Conservation (phyloP, 2,329 filamentous ascomycete genomes). For the Penicillium sp. region DNA sequence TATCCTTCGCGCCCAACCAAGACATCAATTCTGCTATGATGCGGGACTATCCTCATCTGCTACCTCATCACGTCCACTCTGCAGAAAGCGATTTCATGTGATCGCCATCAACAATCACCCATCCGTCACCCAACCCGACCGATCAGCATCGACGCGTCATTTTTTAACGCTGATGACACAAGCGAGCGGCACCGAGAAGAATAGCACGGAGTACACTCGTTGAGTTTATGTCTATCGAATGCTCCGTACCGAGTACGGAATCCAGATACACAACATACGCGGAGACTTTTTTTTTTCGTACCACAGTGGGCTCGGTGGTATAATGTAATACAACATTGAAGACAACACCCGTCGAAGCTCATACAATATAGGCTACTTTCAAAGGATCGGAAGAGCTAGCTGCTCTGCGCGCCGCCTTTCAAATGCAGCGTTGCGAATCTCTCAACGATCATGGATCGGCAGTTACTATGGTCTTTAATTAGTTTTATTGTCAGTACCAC, state of each 20-base stretch:
- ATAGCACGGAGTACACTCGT: not conserved
- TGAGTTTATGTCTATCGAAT: not conserved
- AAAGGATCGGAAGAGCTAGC: not conserved
- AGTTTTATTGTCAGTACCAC: not conserved
- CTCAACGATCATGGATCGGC: too few relatives aligned
- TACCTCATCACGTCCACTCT: not conserved
- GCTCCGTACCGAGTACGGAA: not conserved
- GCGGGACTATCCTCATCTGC: not conserved
- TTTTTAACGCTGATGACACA: slow-evolving; percentile 7
- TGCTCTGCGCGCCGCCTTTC: not conserved
- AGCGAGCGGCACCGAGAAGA: not conserved
- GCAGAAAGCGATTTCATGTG: not conserved
- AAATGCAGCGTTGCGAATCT: not conserved
- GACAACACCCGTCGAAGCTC: not conserved
- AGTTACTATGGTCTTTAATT: not conserved
- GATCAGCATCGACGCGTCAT: slow-evolving; percentile 15
- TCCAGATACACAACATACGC: not conserved
- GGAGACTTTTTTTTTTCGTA: not conserved
- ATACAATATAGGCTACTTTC: not conserved
- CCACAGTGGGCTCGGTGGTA: not conserved
- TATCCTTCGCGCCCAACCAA: not conserved
- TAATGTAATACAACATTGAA: not conserved
- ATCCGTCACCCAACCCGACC: not conserved
- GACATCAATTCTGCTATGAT: not conserved
- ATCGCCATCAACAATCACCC: slow-evolving; percentile 1